Evolutionary conservation across 2,329 filamentous ascomycete genomes (phyloP), one percentile per base, ranked within the genome.

Genomic region (Fusarium torreyae): DNA sequence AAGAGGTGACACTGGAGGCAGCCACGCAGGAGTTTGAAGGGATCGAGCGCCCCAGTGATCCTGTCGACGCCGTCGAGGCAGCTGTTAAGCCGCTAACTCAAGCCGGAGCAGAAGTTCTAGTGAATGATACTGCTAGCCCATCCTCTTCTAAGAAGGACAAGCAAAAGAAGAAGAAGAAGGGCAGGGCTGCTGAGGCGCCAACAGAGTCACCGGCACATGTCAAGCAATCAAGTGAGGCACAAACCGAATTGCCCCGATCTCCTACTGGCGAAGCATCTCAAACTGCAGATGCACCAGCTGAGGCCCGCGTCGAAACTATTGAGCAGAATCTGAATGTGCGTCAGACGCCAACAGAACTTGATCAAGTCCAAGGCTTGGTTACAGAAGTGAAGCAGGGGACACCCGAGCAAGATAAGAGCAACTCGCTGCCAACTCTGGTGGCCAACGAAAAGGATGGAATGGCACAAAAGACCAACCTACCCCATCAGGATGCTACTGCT

Each of bases 121-220:
- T 68, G 40, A 68, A 68, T 11, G 56, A 69, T 26, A 51, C 49
- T 42, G 34, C 64, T 10, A 24, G 18, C 22, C 56, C 56, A 11
- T 26, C 33, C 13, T 51, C 63, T 31, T 68, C 53, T 9, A 74
- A 75, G 42, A 74, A 70, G 34, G 68, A 66, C 24, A 65, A 66
- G 54, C 43, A 57, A 22, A 49, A 33, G 39, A 74, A 74, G 40
- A 70, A 71, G 60, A 53, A 68, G 61, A 60, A 73, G 53, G 60
- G 62, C 46, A 63, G 69, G 55, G 22, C 51, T 42, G 22, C 33
- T 17, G 53, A 53, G 11, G 22, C 42, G 14, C 38, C 45, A 20
- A 54, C 44, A 50, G 56, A 46, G 43, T 28, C 46, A 11, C 36
- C 63, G 9, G 24, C 40, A 31, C 28, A 49, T 36, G 24, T 28